Evolutionary conservation across 1,139 yeast species (phyloP), one percentile per base, ranked within the genome.

Genomic region (Kurtzmaniella quercitrusa): DNA sequence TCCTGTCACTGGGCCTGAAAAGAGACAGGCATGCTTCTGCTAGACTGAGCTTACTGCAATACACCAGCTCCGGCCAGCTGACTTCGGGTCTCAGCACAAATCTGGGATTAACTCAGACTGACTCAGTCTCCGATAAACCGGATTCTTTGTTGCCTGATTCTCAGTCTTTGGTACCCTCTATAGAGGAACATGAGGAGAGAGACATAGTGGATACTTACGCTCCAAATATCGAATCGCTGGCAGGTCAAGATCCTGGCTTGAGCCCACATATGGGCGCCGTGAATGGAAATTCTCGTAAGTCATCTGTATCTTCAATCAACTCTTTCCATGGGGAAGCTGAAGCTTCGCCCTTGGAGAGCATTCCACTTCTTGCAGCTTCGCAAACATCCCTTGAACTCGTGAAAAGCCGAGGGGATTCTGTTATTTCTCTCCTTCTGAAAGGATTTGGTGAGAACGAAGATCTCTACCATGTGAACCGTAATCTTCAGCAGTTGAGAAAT

Each of bases 291-390:
- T 55, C 62, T 3, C 39, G 58, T 10, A 44, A 51, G 16, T 60
- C 68, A 1, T 67, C 73, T 0, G 36, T 55, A 3, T 51, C 60
- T 2, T 67, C 71, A 33, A 40, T 49, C 6, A 47, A 47, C 3
- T 58, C 66, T 2, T 48, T 51, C 4, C 43, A 48, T 24, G 44
- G 48, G 12, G 57, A 44, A 23, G 59, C 60, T 38, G 24, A 15
- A 4, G 31, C 40, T 11, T n/a, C 41, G 9, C 68, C 68, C 1
- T 48, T 65, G 17, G 76, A 71, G 49, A 65, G 69, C 2, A 56
- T 70, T 24, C 78, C 77, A 10, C 55, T 73, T 23, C 57, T 73
- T 16, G 56, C 58, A 15, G 51, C 57, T 41, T 66, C 75, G 1
- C 57, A 60, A 6, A 52, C 66, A 4, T 66, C 73, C 1, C 43